Percentiles rank a stretch among this genome's conserved stretches.
Conservation (phyloP, 73 alveolate genomes). For the Diophrys sp. region DNA sequence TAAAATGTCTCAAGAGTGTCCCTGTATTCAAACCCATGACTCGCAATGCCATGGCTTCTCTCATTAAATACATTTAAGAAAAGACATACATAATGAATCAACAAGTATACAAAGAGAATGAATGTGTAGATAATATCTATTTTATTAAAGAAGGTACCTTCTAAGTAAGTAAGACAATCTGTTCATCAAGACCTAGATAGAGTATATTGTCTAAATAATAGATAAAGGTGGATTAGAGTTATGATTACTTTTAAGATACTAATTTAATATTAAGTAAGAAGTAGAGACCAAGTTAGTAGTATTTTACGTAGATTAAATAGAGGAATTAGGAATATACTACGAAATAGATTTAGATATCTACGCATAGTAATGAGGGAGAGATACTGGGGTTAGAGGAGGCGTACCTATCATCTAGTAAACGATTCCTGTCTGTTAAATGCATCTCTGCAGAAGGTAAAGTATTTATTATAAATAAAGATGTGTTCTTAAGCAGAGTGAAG, state of each 20-base stretch:
- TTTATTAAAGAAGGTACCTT: neutral
- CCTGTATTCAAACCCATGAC: neutral
- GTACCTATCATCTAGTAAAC: neutral
- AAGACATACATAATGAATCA: neutral
- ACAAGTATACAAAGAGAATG: neutral
- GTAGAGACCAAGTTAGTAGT: neutral
- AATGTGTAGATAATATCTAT: neutral
- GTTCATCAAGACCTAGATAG: neutral
- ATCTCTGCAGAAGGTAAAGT: neutral
- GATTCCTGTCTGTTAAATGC: neutral
- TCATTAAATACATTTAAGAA: neutral
- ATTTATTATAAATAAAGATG: neutral
- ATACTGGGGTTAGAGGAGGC: neutral
- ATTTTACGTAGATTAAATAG: neutral
- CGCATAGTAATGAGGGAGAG: neutral
- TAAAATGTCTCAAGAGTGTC: neutral
- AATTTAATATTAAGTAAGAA: no score
- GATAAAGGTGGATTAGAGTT: no score
- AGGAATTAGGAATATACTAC: neutral
- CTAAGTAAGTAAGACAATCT: neutral
- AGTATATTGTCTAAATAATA: neutral
- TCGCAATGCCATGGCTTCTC: neutral
- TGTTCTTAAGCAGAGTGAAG: neutral
- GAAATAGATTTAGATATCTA: neutral
- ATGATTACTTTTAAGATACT: neutral